Evolutionary conservation across 331 rosid genomes (phyloP).

Genomic region (Quercus tomentella): DNA sequence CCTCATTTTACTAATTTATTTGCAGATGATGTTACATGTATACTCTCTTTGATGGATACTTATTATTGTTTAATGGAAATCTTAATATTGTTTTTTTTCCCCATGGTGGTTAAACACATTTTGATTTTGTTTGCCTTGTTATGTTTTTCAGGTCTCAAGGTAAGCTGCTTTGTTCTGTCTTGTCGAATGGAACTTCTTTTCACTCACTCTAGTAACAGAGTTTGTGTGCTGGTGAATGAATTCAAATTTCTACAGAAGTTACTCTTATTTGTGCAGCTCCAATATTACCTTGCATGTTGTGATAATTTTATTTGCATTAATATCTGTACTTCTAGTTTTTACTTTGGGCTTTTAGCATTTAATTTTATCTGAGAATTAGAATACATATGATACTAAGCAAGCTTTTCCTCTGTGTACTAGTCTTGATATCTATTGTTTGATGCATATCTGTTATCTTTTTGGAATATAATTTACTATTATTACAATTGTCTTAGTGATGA

Average conservation of each 20-base stretch:
- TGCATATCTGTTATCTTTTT: background rate
- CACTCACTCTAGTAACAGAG: conserved; percentile 16
- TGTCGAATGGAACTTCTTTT: conserved; percentile 14
- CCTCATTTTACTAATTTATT: background rate
- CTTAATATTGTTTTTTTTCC: background rate
- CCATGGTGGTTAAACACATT: background rate
- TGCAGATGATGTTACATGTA: background rate
- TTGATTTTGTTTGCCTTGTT: conserved; percentile 10
- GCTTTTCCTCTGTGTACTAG: background rate
- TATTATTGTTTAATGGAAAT: background rate
- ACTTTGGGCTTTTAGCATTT: background rate
- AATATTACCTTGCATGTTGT: background rate
- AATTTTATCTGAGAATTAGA: background rate
- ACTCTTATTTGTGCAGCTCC: conserved; percentile 2
- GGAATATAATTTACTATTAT: background rate
- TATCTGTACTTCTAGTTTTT: conserved; percentile 3
- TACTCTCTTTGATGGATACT: background rate
- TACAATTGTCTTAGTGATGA: background rate
- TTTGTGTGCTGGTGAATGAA: conserved; percentile 26
- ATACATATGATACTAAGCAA: background rate
- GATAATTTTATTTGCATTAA: conserved; percentile 5
- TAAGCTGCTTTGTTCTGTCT: conserved; percentile 35
- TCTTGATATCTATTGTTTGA: background rate
- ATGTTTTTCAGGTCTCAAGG: conserved; percentile 77
- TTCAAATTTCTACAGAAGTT: conserved; percentile 14